A percentile compares a stretch with the other conserved stretches of the same genome.
phyloP scores from a whole-genome alignment of 306 rosid genomes.

The Boehmeria nivea region DNA sequence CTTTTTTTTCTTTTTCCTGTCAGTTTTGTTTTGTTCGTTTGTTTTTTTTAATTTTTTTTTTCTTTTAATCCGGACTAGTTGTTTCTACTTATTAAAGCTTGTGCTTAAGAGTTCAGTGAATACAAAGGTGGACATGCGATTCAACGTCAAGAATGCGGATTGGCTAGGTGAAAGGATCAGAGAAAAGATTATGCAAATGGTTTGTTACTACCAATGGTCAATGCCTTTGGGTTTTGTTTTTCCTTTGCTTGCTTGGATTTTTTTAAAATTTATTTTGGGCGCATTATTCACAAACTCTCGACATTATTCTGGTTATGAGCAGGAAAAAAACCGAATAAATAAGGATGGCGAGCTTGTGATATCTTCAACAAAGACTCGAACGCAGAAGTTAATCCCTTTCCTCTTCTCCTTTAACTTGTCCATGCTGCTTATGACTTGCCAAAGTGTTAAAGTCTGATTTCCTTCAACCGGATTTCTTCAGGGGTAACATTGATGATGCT shows the following conservation, averaged over 20 bases:
- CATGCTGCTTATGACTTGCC: conserved; percentile 14
- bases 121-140: conserved; percentile 98
- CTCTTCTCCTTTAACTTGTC: conserved; percentile 16
- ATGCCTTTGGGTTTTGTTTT: not conserved
- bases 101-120: conserved; percentile 48
- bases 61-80: no score
- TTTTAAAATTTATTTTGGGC: not conserved
- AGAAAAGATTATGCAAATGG: conserved; percentile 78
- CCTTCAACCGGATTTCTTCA: conserved; percentile 23
- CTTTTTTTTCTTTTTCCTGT: conserved; percentile 2
- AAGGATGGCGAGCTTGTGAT: conserved; percentile 95
- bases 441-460: conserved; percentile 24
- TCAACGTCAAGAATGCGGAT: conserved; percentile 66
- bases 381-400: conserved; percentile 63
- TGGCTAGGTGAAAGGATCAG: conserved; percentile 79
- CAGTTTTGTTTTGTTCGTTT: conserved; percentile 1
- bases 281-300: conserved; percentile 14
- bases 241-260: not conserved
- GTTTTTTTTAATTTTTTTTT: not conserved
- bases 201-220: no score
- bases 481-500: conserved; percentile 68
- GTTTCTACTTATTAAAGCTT: no score
- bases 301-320: conserved; percentile 25
- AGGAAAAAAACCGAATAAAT: conserved; percentile 94
- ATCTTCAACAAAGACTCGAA: conserved; percentile 89